phyloP scores from a whole-genome alignment of 1,139 yeast genomes.

The Suhomyces anneliseae region DNA sequence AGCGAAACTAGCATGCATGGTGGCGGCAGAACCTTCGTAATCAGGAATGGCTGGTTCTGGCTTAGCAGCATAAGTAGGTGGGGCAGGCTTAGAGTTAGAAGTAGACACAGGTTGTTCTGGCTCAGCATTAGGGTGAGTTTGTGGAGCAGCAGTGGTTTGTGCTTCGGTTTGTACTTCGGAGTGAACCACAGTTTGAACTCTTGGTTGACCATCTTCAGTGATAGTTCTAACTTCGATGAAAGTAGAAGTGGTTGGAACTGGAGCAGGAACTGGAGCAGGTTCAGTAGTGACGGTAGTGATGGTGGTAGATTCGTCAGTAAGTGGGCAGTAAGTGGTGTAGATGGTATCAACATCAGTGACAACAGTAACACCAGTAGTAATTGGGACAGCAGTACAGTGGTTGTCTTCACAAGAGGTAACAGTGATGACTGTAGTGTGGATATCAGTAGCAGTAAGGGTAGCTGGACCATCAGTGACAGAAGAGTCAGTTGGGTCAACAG shows the following conservation, averaged over 20 bases:
- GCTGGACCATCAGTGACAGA: background rate
- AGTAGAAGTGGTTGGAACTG: slow-evolving; percentile 2
- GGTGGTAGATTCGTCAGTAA: slow-evolving; percentile 4
- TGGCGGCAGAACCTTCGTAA: slow-evolving; percentile 12
- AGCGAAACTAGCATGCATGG: slow-evolving; percentile 13
- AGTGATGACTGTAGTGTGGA: slow-evolving; percentile 30
- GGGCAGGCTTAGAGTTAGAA: slow-evolving; percentile 1
- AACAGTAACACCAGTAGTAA: slow-evolving; percentile 43
- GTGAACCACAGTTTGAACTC: slow-evolving; percentile 12
- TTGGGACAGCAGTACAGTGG: slow-evolving; percentile 34
- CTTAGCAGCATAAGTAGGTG: slow-evolving; percentile 4
- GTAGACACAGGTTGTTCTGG: slow-evolving; percentile 3
- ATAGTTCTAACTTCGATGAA: slow-evolving; percentile 4
- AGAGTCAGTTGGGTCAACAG: background rate
- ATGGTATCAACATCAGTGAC: slow-evolving; percentile 26
- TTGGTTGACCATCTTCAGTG: slow-evolving; percentile 7
- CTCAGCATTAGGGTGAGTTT: slow-evolving; percentile 10
- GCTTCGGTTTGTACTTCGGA: slow-evolving; percentile 10
- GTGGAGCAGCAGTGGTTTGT: slow-evolving; percentile 14
- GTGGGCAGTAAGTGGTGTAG: slow-evolving; percentile 17
- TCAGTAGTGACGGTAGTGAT: slow-evolving; percentile 1
- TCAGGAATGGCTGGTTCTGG: slow-evolving; percentile 2
- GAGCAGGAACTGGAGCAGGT: slow-evolving; percentile 5
- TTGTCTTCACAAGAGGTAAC: slow-evolving; percentile 46
- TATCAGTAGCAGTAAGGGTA: slow-evolving; percentile 6